Base-by-base conservation (phyloP, 331 rosid genomes). In the Erythrophleum ivorense region DNA sequence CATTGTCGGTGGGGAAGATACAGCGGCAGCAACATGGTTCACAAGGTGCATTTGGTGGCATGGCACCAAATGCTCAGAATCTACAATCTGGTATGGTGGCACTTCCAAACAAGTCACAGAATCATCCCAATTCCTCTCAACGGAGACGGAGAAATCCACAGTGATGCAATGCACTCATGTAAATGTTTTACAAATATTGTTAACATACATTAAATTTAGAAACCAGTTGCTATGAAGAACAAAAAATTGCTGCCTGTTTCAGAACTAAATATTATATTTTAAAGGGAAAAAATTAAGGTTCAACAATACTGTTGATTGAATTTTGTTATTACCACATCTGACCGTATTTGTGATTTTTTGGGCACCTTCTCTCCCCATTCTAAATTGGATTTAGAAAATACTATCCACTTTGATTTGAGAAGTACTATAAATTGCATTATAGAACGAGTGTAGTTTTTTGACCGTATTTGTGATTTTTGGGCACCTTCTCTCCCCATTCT, bases 141-240 rank as follows among this genome's bases (percentile, higher is more conserved):
- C 98, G 91, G 85, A 89, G 97, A 80, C 98, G 93, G 82, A 97
- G 91, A 85, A 95, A 93, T 82, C 97, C 83, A 71, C 85, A 85
- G 82, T 86, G 70, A 75, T 64, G 33, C 46, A 33, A 6, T 58
- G 14, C 40, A 40, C 72, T 67, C 21, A 36, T 57, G 71, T 67
- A 75, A 29, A 63, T 77, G 52, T 36, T 16, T 77, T 38, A 9
- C 73, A 59, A 36, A 8, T 33, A 14, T 53, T 66, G n/a, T 33
- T 24, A 19, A 13, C 68, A 9, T 53, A 36, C 40, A 36, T 66
- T 34, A 19, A 2, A 78, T 73, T 65, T 54, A 73, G 62, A 65
- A 82, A 68, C n/a, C 21, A 41, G 38, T 55, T 68, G 48, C 8
- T 82, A 29, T 60, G 70, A 71, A 48, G 63, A 54, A 76, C 59